A percentile compares a stretch with the other conserved stretches of the same genome.
Conservation (phyloP, 345 rosid species). For the Hibiscus syriacus region DNA sequence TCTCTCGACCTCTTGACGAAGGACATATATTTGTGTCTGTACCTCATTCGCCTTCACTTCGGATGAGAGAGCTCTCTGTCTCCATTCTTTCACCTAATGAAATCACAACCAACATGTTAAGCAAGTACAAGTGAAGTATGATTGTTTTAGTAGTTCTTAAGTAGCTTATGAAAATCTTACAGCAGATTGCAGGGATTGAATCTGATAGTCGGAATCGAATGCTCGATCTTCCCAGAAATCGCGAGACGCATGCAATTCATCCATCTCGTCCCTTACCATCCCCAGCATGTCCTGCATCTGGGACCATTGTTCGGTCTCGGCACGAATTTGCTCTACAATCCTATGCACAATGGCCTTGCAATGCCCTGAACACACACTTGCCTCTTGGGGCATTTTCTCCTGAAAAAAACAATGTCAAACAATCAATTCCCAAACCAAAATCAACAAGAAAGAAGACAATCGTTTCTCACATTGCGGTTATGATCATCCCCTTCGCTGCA, state of each 20-base stretch:
- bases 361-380: constrained; percentile 38
- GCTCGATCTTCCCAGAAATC: constrained; percentile 92
- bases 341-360: constrained; percentile 67
- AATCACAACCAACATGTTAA: background rate
- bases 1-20: constrained; percentile 38
- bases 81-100: constrained; percentile 61
- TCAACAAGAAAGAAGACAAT: too few relatives aligned
- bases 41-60: constrained; percentile 50
- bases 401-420: too few relatives aligned
- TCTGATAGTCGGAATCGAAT: constrained; percentile 49
- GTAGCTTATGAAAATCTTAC: constrained; percentile 44
- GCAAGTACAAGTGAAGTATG: background rate
- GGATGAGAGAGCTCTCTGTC: constrained; percentile 41
- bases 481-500: constrained; percentile 18
- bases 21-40: constrained; percentile 32
- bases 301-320: constrained; percentile 98
- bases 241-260: constrained; percentile 70
- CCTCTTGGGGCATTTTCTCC: too few relatives aligned
- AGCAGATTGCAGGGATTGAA: constrained; percentile 41
- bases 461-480: constrained; percentile 25
- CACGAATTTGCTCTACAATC: constrained; percentile 70
- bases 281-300: constrained; percentile 89
- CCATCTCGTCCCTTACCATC: constrained; percentile 83
- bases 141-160: too few relatives aligned
- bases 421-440: too few relatives aligned